These are phyloP conservation scores for Pelargonium cotyledonis DNA, from an alignment of 441 rosid species.

Conservation along the genomic window DNA sequence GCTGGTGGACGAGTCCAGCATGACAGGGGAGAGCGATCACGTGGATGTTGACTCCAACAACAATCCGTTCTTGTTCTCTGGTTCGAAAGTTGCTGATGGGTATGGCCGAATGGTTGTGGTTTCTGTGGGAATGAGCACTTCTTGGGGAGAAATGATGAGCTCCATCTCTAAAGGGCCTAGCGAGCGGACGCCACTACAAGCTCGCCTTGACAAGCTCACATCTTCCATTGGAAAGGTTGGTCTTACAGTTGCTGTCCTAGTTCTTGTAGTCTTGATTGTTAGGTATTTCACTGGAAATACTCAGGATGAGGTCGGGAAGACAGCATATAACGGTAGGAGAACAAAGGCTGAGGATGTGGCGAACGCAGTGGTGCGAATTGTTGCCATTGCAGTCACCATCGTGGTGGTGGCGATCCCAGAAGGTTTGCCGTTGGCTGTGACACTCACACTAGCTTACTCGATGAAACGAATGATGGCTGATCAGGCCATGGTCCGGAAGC, in stretches of 20 bases:
- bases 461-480: slow-evolving; percentile 82
- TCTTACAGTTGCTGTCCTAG: slow-evolving; percentile 56
- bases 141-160: slow-evolving; percentile 77
- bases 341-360: slow-evolving; percentile 35
- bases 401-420: slow-evolving; percentile 29
- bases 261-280: slow-evolving; percentile 48
- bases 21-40: slow-evolving; percentile 75
- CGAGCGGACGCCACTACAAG: slow-evolving; percentile 64
- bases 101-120: slow-evolving; percentile 57
- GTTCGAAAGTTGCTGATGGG: slow-evolving; percentile 66
- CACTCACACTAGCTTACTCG: slow-evolving; percentile 70
- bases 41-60: slow-evolving; percentile 38
- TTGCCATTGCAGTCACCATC: slow-evolving; percentile 63
- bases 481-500: slow-evolving; percentile 73
- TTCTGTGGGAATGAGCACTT: slow-evolving; percentile 65
- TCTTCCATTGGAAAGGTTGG: slow-evolving; percentile 61
- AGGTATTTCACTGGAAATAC: slow-evolving; percentile 66
- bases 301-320: slow-evolving; percentile 31
- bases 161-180: slow-evolving; percentile 38
- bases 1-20: slow-evolving; percentile 69
- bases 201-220: slow-evolving; percentile 56
- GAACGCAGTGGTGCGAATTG: slow-evolving; percentile 42
- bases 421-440: slow-evolving; percentile 72
- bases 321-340: slow-evolving; percentile 32
- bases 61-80: slow-evolving; percentile 65